Evolutionary conservation across 2,329 filamentous ascomycete species (phyloP).

Genomic region (Lasiodiplodia sp.): DNA sequence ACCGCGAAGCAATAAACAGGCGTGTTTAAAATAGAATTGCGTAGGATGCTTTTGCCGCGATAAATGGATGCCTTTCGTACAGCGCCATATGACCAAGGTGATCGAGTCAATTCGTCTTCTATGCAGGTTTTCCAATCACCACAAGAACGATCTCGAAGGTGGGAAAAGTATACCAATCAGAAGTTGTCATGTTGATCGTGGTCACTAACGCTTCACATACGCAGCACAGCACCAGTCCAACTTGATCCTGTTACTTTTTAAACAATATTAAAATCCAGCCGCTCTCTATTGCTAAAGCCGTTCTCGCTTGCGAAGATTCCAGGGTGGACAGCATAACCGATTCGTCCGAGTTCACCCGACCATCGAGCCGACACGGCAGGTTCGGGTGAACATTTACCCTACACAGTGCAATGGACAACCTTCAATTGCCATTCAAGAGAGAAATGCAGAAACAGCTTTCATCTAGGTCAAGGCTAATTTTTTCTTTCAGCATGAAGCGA

Average conservation of each 20-base stretch:
- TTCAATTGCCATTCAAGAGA: neutral
- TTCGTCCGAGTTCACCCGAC: neutral
- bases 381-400: conserved; percentile 3
- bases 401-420: neutral
- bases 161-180: neutral
- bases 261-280: neutral
- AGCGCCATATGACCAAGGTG: neutral
- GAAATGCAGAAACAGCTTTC: no score
- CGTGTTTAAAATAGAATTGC: conserved; percentile 4
- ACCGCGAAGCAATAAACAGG: conserved; percentile 61
- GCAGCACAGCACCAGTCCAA: neutral
- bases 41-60: conserved; percentile 8
- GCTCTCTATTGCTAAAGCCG: neutral
- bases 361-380: no score
- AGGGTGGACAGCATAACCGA: neutral
- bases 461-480: no score
- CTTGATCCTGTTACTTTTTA: neutral
- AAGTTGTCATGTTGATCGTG: neutral
- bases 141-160: neutral
- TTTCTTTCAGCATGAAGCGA: no score
- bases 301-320: neutral
- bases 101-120: neutral
- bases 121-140: neutral
- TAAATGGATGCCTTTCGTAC: conserved; percentile 20
- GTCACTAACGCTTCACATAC: neutral